A percentile compares a stretch with the other conserved stretches of the same genome.
Conservation (phyloP, 129 eudicot species). For the Flaveria linearis region DNA sequence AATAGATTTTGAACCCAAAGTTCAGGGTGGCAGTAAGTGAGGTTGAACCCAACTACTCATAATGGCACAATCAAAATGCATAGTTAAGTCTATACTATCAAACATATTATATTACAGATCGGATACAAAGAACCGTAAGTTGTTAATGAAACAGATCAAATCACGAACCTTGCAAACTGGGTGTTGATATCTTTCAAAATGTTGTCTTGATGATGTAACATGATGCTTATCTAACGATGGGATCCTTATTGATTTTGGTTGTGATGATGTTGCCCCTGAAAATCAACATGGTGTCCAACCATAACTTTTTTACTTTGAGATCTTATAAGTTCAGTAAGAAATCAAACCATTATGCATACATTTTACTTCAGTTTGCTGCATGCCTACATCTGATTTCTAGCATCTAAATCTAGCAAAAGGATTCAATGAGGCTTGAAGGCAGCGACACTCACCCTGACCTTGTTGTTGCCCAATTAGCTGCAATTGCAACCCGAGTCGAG, state of each 20-base stretch:
- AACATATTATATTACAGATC: too few species aligned
- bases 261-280: constrained; percentile 51
- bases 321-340: constrained; percentile 30
- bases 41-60: too few species aligned
- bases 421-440: neutral
- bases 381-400: neutral
- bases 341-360: neutral
- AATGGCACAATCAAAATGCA: too few species aligned
- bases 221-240: constrained; percentile 54
- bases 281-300: constrained; percentile 53
- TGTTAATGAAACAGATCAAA: constrained; percentile 15
- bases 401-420: neutral
- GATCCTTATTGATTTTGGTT: constrained; percentile 28
- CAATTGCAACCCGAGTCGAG: too few species aligned
- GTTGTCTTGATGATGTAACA: constrained; percentile 75
- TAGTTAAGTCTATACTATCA: too few species aligned
- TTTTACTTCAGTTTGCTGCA: neutral
- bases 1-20: too few species aligned
- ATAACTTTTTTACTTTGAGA: constrained; percentile 46
- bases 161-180: constrained; percentile 80
- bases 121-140: neutral
- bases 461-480: too few species aligned
- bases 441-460: too few species aligned
- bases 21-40: too few species aligned
- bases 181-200: constrained; percentile 89